Evolutionary conservation across 2,329 filamentous ascomycete species (phyloP).

Genomic region (Sporothrix globosa): DNA sequence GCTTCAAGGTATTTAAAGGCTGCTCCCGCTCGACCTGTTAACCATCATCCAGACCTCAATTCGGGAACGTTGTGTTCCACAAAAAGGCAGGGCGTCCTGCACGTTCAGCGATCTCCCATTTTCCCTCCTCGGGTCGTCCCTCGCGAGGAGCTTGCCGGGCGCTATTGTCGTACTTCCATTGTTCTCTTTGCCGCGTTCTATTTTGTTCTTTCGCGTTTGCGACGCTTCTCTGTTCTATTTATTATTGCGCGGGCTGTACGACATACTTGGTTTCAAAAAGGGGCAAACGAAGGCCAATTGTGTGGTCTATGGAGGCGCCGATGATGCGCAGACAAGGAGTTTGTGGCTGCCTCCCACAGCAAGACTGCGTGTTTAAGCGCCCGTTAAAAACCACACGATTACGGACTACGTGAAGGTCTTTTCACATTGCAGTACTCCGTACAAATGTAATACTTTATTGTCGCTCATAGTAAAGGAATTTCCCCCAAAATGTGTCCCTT

Average conservation of each 20-base stretch:
- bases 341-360: slow-evolving; percentile 17
- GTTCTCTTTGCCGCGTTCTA: not conserved
- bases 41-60: not conserved
- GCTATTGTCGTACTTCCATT: not conserved
- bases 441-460: not conserved
- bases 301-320: not conserved
- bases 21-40: not conserved
- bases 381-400: not conserved
- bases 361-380: not conserved
- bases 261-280: not conserved
- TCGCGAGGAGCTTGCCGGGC: not conserved
- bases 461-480: not conserved
- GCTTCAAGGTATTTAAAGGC: not conserved
- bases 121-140: slow-evolving; percentile 7
- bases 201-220: slow-evolving; percentile 2
- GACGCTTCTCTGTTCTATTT: not conserved
- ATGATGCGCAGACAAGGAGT: not conserved
- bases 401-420: not conserved
- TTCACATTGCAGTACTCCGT: not conserved
- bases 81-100: not conserved
- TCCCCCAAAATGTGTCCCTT: not conserved
- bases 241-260: not conserved
- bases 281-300: not conserved
- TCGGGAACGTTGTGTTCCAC: slow-evolving; percentile 10
- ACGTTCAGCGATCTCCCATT: not conserved